phyloP scores from a whole-genome alignment of 805 yeast genomes.

The Wickerhamiella azymoides region DNA sequence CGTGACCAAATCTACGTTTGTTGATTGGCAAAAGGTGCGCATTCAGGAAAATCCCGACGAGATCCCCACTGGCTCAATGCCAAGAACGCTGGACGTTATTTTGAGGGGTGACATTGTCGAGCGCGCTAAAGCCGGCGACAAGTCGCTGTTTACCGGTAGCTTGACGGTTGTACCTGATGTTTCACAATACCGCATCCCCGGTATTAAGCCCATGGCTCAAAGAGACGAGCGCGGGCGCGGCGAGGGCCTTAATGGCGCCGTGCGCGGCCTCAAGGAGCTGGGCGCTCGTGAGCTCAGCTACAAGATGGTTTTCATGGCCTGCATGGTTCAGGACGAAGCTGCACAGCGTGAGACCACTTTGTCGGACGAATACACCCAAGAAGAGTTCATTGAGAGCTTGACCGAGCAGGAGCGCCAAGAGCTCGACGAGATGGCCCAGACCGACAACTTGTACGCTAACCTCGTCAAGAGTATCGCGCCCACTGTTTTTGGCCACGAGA shows the following conservation, averaged over 20 bases:
- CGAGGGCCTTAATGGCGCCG: constrained; percentile 70
- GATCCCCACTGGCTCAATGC: constrained; percentile 98
- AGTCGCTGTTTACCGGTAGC: constrained; percentile 84
- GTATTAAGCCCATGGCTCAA: constrained; percentile 74
- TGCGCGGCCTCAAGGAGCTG: constrained; percentile 74
- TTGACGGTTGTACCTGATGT: constrained; percentile 93
- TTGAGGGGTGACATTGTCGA: constrained; percentile 90
- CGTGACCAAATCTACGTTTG: constrained; percentile 68
- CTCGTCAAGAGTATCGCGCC: constrained; percentile 86
- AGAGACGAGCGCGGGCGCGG: constrained; percentile 49
- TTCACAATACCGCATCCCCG: constrained; percentile 86
- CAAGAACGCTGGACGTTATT: constrained; percentile 85
- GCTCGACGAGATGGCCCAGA: constrained; percentile 78
- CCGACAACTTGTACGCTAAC: constrained; percentile 70
- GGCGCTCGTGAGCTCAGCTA: constrained; percentile 93
- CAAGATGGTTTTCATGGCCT: constrained; percentile 79
- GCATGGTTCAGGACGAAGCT: constrained; percentile 58
- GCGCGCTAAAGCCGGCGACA: constrained; percentile 94
- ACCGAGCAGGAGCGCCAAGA: constrained; percentile 74
- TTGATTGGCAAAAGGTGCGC: constrained; percentile 94
- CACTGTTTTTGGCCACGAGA: constrained; percentile 91
- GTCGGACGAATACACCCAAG: constrained; percentile 56
- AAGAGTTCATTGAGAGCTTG: constrained; percentile 59
- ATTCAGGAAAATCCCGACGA: constrained; percentile 94
- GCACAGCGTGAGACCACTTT: constrained; percentile 21